A percentile compares a stretch with the other conserved stretches of the same genome.
These are phyloP conservation scores for Populus davidiana DNA, from an alignment of 345 rosid species.

Conservation along the genomic window DNA sequence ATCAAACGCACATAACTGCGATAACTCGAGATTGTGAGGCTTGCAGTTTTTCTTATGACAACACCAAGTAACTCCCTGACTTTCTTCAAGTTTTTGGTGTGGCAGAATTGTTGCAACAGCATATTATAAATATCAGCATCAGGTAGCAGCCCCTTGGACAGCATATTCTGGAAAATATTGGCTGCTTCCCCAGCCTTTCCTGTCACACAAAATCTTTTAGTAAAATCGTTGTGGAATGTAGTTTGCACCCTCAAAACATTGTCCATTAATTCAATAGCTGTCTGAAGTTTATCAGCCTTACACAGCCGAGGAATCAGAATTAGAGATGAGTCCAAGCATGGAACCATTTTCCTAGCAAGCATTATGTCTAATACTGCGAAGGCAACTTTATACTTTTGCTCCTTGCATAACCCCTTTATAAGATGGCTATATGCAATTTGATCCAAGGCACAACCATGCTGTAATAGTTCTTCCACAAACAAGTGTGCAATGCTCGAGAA, in stretches of 20 bases:
- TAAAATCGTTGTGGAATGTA: slow-evolving; percentile 39
- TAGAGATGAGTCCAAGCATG: slow-evolving; percentile 34
- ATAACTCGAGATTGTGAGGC: slow-evolving; percentile 46
- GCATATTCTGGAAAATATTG: slow-evolving; percentile 31
- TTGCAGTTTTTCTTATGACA: slow-evolving; percentile 42
- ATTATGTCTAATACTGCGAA: slow-evolving; percentile 36
- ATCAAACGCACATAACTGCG: slow-evolving; percentile 42
- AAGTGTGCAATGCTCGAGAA: slow-evolving; percentile 37
- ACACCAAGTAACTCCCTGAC: slow-evolving; percentile 42
- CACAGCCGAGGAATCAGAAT: slow-evolving; percentile 54
- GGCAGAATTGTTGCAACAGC: slow-evolving; percentile 51
- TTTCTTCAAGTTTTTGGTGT: slow-evolving; percentile 37
- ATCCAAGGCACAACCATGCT: slow-evolving; percentile 45
- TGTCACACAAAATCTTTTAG: slow-evolving; percentile 45
- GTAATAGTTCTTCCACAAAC: slow-evolving; percentile 45
- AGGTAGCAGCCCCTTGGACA: slow-evolving; percentile 32
- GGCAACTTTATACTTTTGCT: slow-evolving; percentile 41
- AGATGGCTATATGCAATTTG: slow-evolving; percentile 41
- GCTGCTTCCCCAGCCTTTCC: slow-evolving; percentile 55
- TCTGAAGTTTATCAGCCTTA: slow-evolving; percentile 30
- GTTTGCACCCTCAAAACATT: slow-evolving; percentile 29
- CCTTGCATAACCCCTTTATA: slow-evolving; percentile 49
- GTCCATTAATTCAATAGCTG: slow-evolving; percentile 38
- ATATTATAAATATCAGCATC: slow-evolving; percentile 35
- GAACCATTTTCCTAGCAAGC: slow-evolving; percentile 35